Conservation (phyloP, 805 yeast genomes). For the Kurtzmaniella cleridarum region DNA sequence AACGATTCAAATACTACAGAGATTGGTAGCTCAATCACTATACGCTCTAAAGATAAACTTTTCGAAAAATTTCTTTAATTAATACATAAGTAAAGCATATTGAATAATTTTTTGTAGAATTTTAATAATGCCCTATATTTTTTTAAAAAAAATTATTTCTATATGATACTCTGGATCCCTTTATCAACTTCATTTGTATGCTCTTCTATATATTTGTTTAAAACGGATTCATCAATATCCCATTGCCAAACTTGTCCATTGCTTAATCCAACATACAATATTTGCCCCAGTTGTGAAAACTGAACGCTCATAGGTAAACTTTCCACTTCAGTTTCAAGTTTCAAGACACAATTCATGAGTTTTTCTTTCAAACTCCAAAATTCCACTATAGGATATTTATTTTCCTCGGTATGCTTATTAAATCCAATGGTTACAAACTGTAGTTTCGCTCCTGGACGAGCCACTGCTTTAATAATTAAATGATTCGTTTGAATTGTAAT, state of each 20-base stretch:
- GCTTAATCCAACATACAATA: constrained; percentile 16
- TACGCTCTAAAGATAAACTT: constrained; percentile 41
- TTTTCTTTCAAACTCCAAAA: constrained; percentile 25
- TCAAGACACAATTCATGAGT: constrained; percentile 14
- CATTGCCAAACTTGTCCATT: constrained; percentile 15
- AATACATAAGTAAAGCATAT: constrained; percentile 2
- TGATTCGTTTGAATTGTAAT: neutral
- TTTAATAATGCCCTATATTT: neutral
- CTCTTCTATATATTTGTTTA: constrained; percentile 2
- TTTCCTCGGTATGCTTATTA: constrained; percentile 2
- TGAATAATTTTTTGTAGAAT: constrained; percentile 1
- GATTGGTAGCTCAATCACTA: constrained; percentile 55
- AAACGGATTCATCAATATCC: constrained; percentile 7
- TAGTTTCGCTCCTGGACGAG: constrained; percentile 2
- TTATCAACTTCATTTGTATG: constrained; percentile 10
- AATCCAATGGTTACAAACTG: constrained; percentile 25
- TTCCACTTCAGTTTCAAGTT: constrained; percentile 7
- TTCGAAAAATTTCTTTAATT: constrained; percentile 16
- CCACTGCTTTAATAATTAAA: neutral
- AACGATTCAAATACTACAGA: constrained; percentile 17
- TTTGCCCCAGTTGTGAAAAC: constrained; percentile 15
- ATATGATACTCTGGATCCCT: neutral
- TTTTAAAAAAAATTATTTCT: neutral
- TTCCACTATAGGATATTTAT: constrained; percentile 12
- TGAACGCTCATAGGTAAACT: constrained; percentile 6